Evolutionary conservation across 2,329 filamentous ascomycete genomes (phyloP).

Genomic region (Penicillium sp.): DNA sequence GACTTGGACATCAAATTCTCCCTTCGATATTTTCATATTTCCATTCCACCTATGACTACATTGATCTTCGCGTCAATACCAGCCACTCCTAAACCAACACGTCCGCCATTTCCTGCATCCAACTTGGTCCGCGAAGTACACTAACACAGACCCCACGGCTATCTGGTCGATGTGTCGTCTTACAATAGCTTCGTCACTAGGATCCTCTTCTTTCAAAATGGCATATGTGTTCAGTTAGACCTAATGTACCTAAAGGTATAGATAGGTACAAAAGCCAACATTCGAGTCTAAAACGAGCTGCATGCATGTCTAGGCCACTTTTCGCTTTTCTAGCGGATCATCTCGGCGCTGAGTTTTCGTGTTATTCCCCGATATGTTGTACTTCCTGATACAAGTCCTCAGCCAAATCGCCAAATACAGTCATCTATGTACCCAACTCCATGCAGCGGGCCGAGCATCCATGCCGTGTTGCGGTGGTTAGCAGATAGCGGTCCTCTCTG

Average conservation of each 20-base stretch:
- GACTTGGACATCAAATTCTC: neutral
- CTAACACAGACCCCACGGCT: neutral
- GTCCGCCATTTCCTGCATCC: constrained; percentile 1
- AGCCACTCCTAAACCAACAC: constrained; percentile 12
- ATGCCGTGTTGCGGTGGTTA: constrained; percentile 9
- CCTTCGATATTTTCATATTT: neutral
- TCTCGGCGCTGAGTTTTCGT: constrained; percentile 2
- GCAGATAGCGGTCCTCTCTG: constrained; percentile 1
- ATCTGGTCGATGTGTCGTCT: neutral
- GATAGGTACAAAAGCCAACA: constrained; percentile 3
- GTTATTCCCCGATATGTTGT: constrained; percentile 10
- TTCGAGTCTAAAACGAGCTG: constrained; percentile 13
- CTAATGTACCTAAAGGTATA: neutral
- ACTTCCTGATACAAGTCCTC: constrained; percentile 5
- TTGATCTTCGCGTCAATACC: constrained; percentile 10
- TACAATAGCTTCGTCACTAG: constrained; percentile 1
- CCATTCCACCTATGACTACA: neutral
- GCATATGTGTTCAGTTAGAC: neutral
- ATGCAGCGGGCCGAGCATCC: constrained; percentile 25
- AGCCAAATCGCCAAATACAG: constrained; percentile 8
- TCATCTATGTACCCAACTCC: constrained; percentile 15
- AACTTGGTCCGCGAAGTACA: neutral
- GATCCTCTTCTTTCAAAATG: neutral
- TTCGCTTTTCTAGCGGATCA: neutral
- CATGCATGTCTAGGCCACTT: constrained; percentile 14